phyloP scores from a whole-genome alignment of 345 rosid genomes.

The Erucastrum elatum region DNA sequence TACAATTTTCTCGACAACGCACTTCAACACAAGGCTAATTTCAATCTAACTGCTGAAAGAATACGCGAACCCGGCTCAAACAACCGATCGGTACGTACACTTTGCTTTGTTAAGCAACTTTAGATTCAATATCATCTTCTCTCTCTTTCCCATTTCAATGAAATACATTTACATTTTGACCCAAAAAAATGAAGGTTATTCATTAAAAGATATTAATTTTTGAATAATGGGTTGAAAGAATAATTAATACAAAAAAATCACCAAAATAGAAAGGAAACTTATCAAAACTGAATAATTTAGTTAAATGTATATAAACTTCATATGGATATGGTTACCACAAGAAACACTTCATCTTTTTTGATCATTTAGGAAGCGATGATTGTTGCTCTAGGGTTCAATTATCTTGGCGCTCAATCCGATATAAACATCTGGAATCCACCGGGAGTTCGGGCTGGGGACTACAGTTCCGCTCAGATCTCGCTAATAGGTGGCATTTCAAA shows the following conservation, averaged over 20 bases:
- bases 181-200: not conserved
- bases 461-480: slow-evolving; percentile 51
- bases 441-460: slow-evolving; percentile 34
- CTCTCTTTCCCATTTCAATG: not conserved
- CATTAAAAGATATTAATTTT: not conserved
- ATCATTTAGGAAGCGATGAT: slow-evolving; percentile 39
- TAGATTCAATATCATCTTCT: too few relatives aligned
- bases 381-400: slow-evolving; percentile 39
- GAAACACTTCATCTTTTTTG: not conserved
- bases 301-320: not conserved
- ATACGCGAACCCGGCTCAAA: not conserved
- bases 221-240: not conserved
- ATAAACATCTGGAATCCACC: slow-evolving; percentile 59
- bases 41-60: not conserved
- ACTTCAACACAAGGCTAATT: slow-evolving; percentile 4
- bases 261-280: not conserved
- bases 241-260: not conserved
- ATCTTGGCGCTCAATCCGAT: slow-evolving; percentile 42
- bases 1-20: slow-evolving; percentile 11
- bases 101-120: too few relatives aligned
- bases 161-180: not conserved
- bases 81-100: not conserved
- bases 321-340: not conserved
- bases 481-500: slow-evolving; percentile 7
- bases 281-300: not conserved